Conservation (phyloP, 768 basidiomycete genomes). For the Kwoniella newhampshirensis region DNA sequence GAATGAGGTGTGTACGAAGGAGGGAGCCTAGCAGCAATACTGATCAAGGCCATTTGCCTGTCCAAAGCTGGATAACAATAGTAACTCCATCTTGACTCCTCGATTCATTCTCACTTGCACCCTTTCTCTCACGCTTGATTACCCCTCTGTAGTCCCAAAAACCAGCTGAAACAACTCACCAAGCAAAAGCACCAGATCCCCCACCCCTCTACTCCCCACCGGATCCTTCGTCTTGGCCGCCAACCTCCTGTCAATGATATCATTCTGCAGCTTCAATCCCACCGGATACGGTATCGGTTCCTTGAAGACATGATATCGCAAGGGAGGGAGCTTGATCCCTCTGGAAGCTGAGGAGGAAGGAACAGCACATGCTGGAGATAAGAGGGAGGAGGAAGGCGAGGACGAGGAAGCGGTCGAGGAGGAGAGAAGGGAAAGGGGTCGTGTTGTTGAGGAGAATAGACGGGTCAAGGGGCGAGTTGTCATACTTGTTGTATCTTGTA, state of each 20-base stretch:
- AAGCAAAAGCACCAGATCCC: conserved; percentile 51
- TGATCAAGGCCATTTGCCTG: too few relatives aligned
- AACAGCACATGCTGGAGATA: conserved; percentile 4
- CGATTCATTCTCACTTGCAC: too few relatives aligned
- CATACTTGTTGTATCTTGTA: neutral
- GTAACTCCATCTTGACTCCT: too few relatives aligned
- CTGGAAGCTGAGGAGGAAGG: conserved; percentile 1
- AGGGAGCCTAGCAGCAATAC: too few relatives aligned
- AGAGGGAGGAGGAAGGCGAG: neutral
- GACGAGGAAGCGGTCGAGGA: neutral
- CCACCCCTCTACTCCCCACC: conserved; percentile 23
- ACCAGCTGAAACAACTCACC: too few relatives aligned
- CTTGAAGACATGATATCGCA: conserved; percentile 68
- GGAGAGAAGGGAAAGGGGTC: neutral
- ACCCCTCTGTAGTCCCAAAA: too few relatives aligned
- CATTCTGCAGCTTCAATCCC: conserved; percentile 54
- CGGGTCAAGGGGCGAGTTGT: conserved; percentile 3
- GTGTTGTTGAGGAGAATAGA: neutral
- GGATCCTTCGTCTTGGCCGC: conserved; percentile 31
- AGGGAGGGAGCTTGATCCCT: conserved; percentile 22
- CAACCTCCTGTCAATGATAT: conserved; percentile 41
- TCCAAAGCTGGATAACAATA: too few relatives aligned
- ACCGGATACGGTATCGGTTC: conserved; percentile 72
- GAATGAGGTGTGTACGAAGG: too few relatives aligned
- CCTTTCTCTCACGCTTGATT: too few relatives aligned